A percentile compares a stretch with the other conserved stretches of the same genome.
These are phyloP conservation scores for Jaltomata sinuosa DNA, from an alignment of 257 asterid species.

Conservation along the genomic window DNA sequence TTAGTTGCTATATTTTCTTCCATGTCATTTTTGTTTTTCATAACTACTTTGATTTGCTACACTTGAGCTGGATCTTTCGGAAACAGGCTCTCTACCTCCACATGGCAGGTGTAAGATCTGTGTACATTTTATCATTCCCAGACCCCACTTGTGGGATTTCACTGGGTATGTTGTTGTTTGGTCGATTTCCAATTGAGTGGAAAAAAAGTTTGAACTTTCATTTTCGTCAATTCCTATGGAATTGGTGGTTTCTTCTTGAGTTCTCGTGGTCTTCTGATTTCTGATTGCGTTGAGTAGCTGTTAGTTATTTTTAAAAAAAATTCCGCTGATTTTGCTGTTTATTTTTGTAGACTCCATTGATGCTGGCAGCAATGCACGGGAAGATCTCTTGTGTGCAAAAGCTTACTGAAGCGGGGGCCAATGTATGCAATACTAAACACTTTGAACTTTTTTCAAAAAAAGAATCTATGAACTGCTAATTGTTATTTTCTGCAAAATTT, in stretches of 20 bases:
- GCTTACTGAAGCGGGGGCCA: constrained; percentile 90
- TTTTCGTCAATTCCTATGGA: not conserved
- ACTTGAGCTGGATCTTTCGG: not conserved
- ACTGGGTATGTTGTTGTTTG: not conserved
- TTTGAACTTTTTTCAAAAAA: not conserved
- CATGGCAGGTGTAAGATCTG: too few relatives aligned
- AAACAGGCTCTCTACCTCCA: too few relatives aligned
- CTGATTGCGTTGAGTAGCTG: not conserved
- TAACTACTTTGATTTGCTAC: not conserved
- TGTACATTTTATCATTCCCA: too few relatives aligned
- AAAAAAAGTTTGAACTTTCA: not conserved
- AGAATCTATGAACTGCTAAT: not conserved
- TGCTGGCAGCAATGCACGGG: constrained; percentile 99
- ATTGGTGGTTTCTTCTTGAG: not conserved
- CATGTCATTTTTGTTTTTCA: not conserved
- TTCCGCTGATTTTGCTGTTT: constrained; percentile 9
- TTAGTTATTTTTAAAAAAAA: not conserved
- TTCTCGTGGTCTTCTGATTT: not conserved
- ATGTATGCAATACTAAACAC: constrained; percentile 36
- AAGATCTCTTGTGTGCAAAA: constrained; percentile 71
- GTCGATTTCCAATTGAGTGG: not conserved
- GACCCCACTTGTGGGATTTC: too few relatives aligned
- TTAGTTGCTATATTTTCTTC: not conserved
- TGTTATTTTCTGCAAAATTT: not conserved
- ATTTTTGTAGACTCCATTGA: constrained; percentile 76